A percentile compares a stretch with the other conserved stretches of the same genome.
These are phyloP conservation scores for Lonicera japonica DNA, from an alignment of 129 eudicot genomes.

Conservation along the genomic window DNA sequence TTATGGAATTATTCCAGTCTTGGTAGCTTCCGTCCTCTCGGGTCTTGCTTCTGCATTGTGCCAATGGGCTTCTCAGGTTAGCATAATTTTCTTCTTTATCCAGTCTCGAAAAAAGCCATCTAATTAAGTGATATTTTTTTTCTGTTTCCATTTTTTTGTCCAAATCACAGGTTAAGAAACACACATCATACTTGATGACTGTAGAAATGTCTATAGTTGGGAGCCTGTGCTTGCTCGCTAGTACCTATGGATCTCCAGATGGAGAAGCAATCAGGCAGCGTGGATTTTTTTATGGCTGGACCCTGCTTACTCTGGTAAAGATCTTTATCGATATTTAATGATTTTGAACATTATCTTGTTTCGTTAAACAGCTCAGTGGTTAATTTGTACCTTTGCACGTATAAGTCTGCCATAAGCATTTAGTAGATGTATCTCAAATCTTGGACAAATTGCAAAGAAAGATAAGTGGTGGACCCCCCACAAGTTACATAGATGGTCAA, in stretches of 20 bases:
- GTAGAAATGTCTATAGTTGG: conserved; percentile 95
- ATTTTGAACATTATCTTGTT: background rate
- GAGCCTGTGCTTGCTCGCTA: conserved; percentile 77
- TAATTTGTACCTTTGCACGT: background rate
- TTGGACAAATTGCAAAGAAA: background rate
- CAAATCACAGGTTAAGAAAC: conserved; percentile 71
- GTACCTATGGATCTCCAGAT: conserved; percentile 86
- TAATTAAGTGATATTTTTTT: background rate
- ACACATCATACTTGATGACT: conserved; percentile 88
- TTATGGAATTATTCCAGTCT: conserved; percentile 79
- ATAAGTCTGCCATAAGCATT: no score
- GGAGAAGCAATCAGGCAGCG: conserved; percentile 77
- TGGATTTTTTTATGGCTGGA: conserved; percentile 91
- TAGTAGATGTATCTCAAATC: background rate
- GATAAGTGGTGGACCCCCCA: background rate
- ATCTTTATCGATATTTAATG: conserved; percentile 9
- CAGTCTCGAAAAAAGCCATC: conserved; percentile 2
- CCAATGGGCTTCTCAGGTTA: conserved; percentile 99
- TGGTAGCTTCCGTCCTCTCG: conserved; percentile 89
- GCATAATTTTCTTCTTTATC: conserved; percentile 16
- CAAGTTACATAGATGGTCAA: background rate
- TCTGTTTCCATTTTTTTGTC: background rate
- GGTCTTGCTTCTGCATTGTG: conserved; percentile 98
- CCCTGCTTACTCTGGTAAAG: conserved; percentile 68
- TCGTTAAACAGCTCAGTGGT: background rate